phyloP scores from a whole-genome alignment of 192 early-diverging fungal species.

The Gaertneriomyces sp. region DNA sequence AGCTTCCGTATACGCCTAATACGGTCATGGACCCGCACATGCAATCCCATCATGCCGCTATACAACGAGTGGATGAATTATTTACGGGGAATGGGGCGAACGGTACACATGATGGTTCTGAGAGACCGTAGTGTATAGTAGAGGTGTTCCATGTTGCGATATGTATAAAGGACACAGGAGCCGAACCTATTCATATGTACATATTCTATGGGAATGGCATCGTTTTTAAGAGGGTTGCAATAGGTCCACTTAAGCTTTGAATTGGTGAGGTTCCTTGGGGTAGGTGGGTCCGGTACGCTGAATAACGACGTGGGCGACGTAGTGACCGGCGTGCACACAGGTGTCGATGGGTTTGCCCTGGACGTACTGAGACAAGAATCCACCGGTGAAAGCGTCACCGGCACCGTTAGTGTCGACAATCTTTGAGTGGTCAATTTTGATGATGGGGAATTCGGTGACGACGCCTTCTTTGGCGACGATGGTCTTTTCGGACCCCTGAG shows the following conservation, averaged over 20 bases:
- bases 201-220: too few species aligned
- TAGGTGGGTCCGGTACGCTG: conserved; percentile 52
- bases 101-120: too few species aligned
- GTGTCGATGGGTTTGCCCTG: conserved; percentile 63
- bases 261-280: conserved; percentile 42
- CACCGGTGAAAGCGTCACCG: conserved; percentile 95
- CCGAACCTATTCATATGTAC: too few species aligned
- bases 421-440: conserved; percentile 62
- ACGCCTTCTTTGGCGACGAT: conserved; percentile 60
- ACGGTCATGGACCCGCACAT: too few species aligned
- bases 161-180: too few species aligned
- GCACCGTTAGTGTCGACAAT: conserved; percentile 98
- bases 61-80: too few species aligned
- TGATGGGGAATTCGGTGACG: conserved; percentile 56
- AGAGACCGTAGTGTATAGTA: too few species aligned
- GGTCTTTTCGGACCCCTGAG: conserved; percentile 77
- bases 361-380: conserved; percentile 82
- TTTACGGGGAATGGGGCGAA: too few species aligned
- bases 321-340: conserved; percentile 84
- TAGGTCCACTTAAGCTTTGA: conserved; percentile 10
- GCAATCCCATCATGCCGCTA: too few species aligned
- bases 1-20: too few species aligned
- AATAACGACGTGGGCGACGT: conserved; percentile 85
- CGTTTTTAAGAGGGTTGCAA: too few species aligned
- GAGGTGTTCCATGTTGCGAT: too few species aligned